Conservation (phyloP, 2,329 filamentous ascomycete genomes). For the Calonectria naviculata region DNA sequence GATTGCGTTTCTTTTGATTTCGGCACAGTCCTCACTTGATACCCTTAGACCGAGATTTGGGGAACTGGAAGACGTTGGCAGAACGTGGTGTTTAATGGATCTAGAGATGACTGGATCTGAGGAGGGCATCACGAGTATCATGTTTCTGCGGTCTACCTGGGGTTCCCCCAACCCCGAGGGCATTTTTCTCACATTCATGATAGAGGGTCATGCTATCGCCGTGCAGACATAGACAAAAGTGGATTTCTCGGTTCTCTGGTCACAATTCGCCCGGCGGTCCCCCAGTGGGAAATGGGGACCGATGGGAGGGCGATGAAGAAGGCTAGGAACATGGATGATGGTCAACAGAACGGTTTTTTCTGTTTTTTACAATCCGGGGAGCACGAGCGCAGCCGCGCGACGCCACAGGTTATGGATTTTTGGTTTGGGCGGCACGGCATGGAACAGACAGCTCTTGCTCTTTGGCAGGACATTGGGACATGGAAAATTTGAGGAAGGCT, state of each 20-base stretch:
- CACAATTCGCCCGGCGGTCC: slow-evolving; percentile 48
- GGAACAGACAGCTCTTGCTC: slow-evolving; percentile 45
- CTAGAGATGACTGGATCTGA: slow-evolving; percentile 47
- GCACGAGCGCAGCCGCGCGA: slow-evolving; percentile 52
- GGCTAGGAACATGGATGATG: slow-evolving; percentile 46
- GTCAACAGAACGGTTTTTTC: slow-evolving; percentile 48
- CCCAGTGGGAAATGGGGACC: slow-evolving; percentile 43
- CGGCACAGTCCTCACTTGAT: slow-evolving; percentile 55
- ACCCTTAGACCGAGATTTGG: slow-evolving; percentile 57
- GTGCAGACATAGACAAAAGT: slow-evolving; percentile 72
- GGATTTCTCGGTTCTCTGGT: slow-evolving; percentile 72
- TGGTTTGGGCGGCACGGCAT: slow-evolving; percentile 47
- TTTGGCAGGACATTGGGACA: slow-evolving; percentile 43
- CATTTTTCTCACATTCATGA: slow-evolving; percentile 55
- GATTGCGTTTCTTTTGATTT: slow-evolving; percentile 58
- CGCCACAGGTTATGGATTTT: slow-evolving; percentile 51
- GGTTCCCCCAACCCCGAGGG: slow-evolving; percentile 48
- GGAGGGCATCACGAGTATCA: slow-evolving; percentile 48
- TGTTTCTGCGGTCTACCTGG: slow-evolving; percentile 52
- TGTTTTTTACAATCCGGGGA: slow-evolving; percentile 48
- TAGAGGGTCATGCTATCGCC: slow-evolving; percentile 59
- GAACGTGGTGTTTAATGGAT: slow-evolving; percentile 50
- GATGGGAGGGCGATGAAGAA: slow-evolving; percentile 47
- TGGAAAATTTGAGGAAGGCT: slow-evolving; percentile 42
- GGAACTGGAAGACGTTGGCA: slow-evolving; percentile 52